Conservation (phyloP, 805 yeast genomes). For the Candida tammaniensis region DNA sequence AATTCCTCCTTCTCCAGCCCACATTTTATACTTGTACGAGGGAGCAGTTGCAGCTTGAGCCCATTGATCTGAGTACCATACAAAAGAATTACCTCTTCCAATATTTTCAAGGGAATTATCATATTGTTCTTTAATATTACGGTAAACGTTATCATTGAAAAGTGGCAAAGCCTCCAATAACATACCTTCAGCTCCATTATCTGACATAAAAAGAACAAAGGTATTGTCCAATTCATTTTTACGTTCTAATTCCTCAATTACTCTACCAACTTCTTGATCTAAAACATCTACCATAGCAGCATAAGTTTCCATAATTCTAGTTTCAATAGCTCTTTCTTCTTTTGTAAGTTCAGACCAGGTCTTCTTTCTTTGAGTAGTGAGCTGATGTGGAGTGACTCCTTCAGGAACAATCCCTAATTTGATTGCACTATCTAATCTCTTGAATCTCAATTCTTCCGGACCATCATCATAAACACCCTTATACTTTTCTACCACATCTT, state of each 20-base stretch:
- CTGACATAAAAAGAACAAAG: constrained; percentile 56
- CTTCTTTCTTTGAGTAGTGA: constrained; percentile 39
- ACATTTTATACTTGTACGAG: constrained; percentile 50
- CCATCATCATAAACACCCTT: constrained; percentile 48
- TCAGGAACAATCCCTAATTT: constrained; percentile 47
- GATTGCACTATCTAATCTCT: constrained; percentile 38
- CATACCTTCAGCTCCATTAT: constrained; percentile 66
- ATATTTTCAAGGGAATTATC: constrained; percentile 46
- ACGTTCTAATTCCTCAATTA: constrained; percentile 39
- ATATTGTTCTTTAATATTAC: constrained; percentile 15
- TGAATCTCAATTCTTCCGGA: constrained; percentile 40
- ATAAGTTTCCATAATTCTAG: constrained; percentile 52
- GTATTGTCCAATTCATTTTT: constrained; percentile 52
- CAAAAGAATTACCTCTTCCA: constrained; percentile 47
- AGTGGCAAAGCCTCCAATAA: constrained; percentile 53
- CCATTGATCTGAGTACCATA: constrained; percentile 56
- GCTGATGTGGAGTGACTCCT: constrained; percentile 43
- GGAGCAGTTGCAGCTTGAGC: constrained; percentile 65
- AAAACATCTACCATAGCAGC: constrained; percentile 64
- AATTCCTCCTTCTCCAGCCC: constrained; percentile 61
- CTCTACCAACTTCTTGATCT: constrained; percentile 51
- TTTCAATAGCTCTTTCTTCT: constrained; percentile 34
- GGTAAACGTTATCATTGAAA: constrained; percentile 13
- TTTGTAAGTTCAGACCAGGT: constrained; percentile 43
- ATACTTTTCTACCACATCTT: constrained; percentile 44